Percentiles rank a stretch among this genome's conserved stretches.
Evolutionary conservation across 2,329 filamentous ascomycete species (phyloP).

Genomic region (Alternaria novae-zelandiae): DNA sequence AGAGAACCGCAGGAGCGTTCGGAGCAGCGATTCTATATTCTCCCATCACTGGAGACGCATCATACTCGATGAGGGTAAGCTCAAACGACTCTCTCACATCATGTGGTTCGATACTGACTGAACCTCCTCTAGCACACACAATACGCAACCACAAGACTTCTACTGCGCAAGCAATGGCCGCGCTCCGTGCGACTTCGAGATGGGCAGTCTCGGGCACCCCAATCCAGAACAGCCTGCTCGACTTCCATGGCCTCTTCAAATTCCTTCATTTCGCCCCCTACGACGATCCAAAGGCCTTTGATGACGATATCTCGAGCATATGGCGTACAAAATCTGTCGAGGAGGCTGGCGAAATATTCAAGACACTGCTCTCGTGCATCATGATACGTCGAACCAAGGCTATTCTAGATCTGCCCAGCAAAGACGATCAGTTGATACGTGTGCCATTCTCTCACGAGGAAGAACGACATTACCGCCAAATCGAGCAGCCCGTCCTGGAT

Average conservation of each 20-base stretch:
- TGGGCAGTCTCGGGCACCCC: slow-evolving; percentile 62
- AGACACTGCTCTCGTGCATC: slow-evolving; percentile 48
- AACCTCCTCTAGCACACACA: slow-evolving; percentile 1
- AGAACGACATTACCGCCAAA: neutral
- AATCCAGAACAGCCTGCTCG: slow-evolving; percentile 25
- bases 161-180: slow-evolving; percentile 33
- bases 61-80: slow-evolving; percentile 38
- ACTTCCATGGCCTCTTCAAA: slow-evolving; percentile 22
- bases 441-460: neutral
- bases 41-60: slow-evolving; percentile 48
- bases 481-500: neutral
- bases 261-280: slow-evolving; percentile 24
- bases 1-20: neutral
- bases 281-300: slow-evolving; percentile 46
- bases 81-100: neutral
- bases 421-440: slow-evolving; percentile 32
- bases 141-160: slow-evolving; percentile 34
- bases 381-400: slow-evolving; percentile 51
- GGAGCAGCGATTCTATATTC: slow-evolving; percentile 12
- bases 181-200: slow-evolving; percentile 51
- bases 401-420: slow-evolving; percentile 48
- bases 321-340: slow-evolving; percentile 49
- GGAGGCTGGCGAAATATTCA: slow-evolving; percentile 49
- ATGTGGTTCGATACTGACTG: neutral
- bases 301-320: slow-evolving; percentile 47